Evolutionary conservation across 306 rosid genomes (phyloP).

Genomic region (Trifolium fragiferum): DNA sequence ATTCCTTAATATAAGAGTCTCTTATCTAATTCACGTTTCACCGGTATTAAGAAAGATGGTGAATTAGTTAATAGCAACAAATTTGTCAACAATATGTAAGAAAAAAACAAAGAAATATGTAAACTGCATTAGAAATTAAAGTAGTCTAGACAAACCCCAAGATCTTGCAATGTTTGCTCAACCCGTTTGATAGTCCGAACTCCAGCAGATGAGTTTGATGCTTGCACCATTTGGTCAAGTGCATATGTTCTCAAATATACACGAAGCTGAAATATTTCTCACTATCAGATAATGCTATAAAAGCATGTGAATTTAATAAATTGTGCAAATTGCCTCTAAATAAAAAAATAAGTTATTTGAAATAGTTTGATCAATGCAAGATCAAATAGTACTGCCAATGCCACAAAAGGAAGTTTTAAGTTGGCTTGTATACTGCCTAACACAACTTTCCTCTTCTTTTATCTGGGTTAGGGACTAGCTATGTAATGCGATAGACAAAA

Average conservation of each 20-base stretch:
- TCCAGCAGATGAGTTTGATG: conserved; percentile 88
- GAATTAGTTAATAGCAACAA: neutral
- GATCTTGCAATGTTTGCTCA: conserved; percentile 97
- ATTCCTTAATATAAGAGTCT: neutral
- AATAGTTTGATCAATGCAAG: conserved; percentile 21
- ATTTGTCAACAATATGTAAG: neutral
- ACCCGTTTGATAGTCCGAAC: conserved; percentile 93
- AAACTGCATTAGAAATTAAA: conserved; percentile 28
- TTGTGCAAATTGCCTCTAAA: conserved; percentile 20
- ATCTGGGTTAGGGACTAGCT: conserved; percentile 6
- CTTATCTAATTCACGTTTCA: neutral
- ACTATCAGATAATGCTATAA: conserved; percentile 43
- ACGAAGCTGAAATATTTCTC: conserved; percentile 74
- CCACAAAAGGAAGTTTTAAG: neutral
- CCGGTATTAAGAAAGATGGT: neutral
- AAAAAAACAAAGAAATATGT: conserved; percentile 25
- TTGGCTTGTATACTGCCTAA: conserved; percentile 10
- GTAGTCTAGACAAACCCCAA: conserved; percentile 75
- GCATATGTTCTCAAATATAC: conserved; percentile 95
- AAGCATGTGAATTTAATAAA: conserved; percentile 33
- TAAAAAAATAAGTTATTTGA: conserved; percentile 12
- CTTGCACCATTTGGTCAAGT: conserved; percentile 96
- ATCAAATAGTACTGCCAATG: neutral
- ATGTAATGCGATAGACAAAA: neutral
- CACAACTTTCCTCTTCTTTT: neutral